These are phyloP conservation scores for Boletus coccyginus DNA, from an alignment of 768 basidiomycete genomes.

Conservation along the genomic window DNA sequence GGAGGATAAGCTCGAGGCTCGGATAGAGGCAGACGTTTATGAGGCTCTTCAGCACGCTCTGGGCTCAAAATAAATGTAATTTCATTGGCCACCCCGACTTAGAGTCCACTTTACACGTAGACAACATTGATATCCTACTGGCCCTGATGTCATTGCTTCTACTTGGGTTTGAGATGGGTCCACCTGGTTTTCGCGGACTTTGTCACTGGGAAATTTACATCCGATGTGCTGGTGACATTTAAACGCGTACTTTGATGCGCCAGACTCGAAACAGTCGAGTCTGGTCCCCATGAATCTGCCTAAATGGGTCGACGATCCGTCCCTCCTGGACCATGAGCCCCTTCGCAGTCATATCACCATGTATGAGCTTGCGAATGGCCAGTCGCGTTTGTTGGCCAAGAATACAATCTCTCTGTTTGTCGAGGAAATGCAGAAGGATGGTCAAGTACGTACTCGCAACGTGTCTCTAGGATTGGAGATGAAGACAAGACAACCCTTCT, in stretches of 20 bases:
- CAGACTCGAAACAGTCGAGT: background rate
- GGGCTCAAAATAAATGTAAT: constrained; percentile 39
- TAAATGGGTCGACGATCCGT: constrained; percentile 12
- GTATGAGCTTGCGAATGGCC: background rate
- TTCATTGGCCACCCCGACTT: constrained; percentile 4
- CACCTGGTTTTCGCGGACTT: background rate
- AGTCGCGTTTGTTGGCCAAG: background rate
- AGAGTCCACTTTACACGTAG: constrained; percentile 9
- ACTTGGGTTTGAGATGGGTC: background rate
- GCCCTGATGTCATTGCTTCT: background rate
- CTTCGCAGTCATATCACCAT: constrained; percentile 6
- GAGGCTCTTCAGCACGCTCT: constrained; percentile 92
- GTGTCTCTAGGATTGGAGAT: background rate
- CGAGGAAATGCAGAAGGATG: constrained; percentile 7
- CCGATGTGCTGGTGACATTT: background rate
- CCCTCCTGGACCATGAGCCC: constrained; percentile 22
- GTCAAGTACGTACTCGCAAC: constrained; percentile 12
- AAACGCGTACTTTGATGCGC: background rate
- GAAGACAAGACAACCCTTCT: background rate
- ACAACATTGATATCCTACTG: background rate
- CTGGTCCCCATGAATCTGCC: constrained; percentile 19
- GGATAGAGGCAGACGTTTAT: constrained; percentile 94
- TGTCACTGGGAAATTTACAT: background rate
- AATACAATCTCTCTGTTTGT: constrained; percentile 1
- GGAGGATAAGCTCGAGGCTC: constrained; percentile 90